Evolutionary conservation across 1,139 yeast genomes (phyloP).

Genomic region (Spathaspora sp.): DNA sequence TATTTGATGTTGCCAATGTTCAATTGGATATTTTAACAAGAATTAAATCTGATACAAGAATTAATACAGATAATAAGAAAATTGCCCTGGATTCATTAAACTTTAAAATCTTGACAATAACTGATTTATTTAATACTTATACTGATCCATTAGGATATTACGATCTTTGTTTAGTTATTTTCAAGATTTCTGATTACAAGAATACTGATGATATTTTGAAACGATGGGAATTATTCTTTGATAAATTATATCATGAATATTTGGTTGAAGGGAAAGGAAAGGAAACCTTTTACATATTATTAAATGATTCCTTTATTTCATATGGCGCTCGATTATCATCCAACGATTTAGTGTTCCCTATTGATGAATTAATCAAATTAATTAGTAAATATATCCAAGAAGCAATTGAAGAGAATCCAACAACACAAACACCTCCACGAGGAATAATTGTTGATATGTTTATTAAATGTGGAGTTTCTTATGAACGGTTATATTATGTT

Average conservation of each 20-base stretch:
- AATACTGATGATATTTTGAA: conserved; percentile 69
- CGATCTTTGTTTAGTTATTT: conserved; percentile 75
- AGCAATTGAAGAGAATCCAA: conserved; percentile 37
- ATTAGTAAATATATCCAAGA: conserved; percentile 42
- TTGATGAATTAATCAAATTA: conserved; percentile 67
- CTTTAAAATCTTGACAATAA: conserved; percentile 64
- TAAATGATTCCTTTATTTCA: conserved; percentile 37
- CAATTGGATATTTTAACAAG: conserved; percentile 77
- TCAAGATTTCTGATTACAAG: conserved; percentile 79
- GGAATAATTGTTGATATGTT: conserved; percentile 63
- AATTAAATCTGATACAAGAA: conserved; percentile 58
- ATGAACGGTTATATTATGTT: conserved; percentile 66
- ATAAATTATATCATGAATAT: conserved; percentile 39
- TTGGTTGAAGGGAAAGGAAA: conserved; percentile 26
- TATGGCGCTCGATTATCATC: conserved; percentile 47
- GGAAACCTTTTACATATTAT: conserved; percentile 41
- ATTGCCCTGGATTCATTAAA: conserved; percentile 58
- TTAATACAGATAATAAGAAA: conserved; percentile 45
- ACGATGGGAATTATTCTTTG: conserved; percentile 69
- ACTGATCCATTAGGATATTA: conserved; percentile 88
- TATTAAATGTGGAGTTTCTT: conserved; percentile 70
- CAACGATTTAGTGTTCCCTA: conserved; percentile 78
- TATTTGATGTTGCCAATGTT: conserved; percentile 82
- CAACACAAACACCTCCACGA: conserved; percentile 40
- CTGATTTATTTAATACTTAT: conserved; percentile 80